Conservation (phyloP, 2,329 filamentous ascomycete genomes). For the Diaporthe batatas region DNA sequence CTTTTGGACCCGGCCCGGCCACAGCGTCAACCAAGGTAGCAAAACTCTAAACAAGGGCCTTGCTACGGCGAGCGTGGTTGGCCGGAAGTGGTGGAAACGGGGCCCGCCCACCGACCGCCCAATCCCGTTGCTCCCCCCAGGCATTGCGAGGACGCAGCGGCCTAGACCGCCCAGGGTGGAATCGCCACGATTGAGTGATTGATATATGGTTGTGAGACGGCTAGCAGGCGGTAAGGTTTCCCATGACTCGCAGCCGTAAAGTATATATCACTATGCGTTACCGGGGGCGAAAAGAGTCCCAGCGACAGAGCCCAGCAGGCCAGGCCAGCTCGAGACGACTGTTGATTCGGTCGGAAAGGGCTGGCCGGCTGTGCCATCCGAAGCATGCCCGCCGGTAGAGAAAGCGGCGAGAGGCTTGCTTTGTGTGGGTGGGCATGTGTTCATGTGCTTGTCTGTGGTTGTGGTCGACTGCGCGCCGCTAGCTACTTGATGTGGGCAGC, state of each 20-base stretch:
- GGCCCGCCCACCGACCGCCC: slow-evolving; percentile 15
- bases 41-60: slow-evolving; percentile 7
- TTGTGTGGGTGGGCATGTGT: background rate
- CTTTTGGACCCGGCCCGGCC: background rate
- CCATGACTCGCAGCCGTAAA: slow-evolving; percentile 31
- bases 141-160: background rate
- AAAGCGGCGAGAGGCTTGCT: background rate
- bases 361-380: slow-evolving; percentile 26
- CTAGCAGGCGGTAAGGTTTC: slow-evolving; percentile 34
- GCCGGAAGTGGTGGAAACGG: slow-evolving; percentile 6
- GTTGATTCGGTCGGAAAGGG: slow-evolving; percentile 8
- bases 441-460: background rate
- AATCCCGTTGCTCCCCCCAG: slow-evolving; percentile 13
- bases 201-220: slow-evolving; percentile 37
- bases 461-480: background rate
- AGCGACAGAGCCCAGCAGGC: background rate
- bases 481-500: background rate
- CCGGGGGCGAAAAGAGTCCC: background rate
- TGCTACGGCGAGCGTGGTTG: slow-evolving; percentile 24
- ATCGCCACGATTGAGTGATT: slow-evolving; percentile 37
- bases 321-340: background rate
- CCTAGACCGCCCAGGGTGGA: slow-evolving; percentile 21
- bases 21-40: background rate
- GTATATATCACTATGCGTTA: slow-evolving; percentile 7
- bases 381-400: slow-evolving; percentile 24